A percentile compares a stretch with the other conserved stretches of the same genome.
Conservation (phyloP, 1,284 basidiomycete species). For the Chondrostereum purpureum region DNA sequence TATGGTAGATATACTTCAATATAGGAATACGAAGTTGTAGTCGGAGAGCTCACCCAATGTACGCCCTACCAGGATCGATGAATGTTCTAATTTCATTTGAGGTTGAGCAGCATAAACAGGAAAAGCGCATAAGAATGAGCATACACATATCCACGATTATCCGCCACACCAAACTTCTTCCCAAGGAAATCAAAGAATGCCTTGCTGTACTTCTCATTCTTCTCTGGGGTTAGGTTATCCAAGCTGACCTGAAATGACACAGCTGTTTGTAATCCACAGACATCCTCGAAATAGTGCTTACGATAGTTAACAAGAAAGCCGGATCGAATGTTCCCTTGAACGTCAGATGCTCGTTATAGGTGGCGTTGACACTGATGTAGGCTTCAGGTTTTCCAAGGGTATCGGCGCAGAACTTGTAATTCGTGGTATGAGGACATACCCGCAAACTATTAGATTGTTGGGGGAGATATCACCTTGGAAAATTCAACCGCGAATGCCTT, state of each 20-base stretch:
- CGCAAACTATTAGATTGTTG: conserved; percentile 15
- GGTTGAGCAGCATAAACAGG: conserved; percentile 1
- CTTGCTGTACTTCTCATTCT: conserved; percentile 48
- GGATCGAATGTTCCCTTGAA: conserved; percentile 60
- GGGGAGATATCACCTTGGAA: conserved; percentile 39
- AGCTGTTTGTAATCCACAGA: background rate
- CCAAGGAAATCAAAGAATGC: conserved; percentile 48
- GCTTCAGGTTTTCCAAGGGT: conserved; percentile 47
- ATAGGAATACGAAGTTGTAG: background rate
- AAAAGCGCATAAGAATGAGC: no score
- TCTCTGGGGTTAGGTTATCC: conserved; percentile 43
- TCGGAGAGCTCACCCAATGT: conserved; percentile 41
- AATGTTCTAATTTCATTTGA: conserved; percentile 33
- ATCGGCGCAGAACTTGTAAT: conserved; percentile 46
- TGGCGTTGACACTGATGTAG: conserved; percentile 45
- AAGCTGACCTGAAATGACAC: conserved; percentile 39
- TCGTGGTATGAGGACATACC: no score
- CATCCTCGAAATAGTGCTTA: conserved; percentile 24
- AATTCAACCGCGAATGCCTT: conserved; percentile 53
- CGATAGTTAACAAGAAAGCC: conserved; percentile 49
- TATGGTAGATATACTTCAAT: conserved; percentile 14
- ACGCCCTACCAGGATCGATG: conserved; percentile 49
- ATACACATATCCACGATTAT: conserved; percentile 53
- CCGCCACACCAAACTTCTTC: conserved; percentile 40
- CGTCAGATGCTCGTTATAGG: conserved; percentile 49